Evolutionary conservation across 164 flowering plant genomes (phyloP), one percentile per base, ranked within the genome.

Genomic region (Liquidambar formosana): DNA sequence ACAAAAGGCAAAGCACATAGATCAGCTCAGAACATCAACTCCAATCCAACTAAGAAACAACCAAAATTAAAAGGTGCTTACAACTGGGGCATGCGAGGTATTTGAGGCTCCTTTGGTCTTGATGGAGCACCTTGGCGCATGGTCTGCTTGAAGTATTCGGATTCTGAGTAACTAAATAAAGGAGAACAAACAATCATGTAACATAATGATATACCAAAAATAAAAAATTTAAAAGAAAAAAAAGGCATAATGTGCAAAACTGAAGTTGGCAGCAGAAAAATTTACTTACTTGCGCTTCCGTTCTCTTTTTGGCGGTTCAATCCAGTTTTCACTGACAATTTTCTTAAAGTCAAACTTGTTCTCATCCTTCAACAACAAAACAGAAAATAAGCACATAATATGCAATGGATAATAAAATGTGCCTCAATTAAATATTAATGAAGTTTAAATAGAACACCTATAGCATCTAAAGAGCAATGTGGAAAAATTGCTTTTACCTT

Each of bases 71-170:
- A n/a, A 71, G 58, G 27, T 43, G 41, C 96, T 84, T 84, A 95
- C 99, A 96, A 70, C 75, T 93, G 99, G 19, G 99, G 99, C 99
- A 94, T 94, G 71, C 99, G 94, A 44, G 99, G 99, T 79, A 92
- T 89, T 62, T 95, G 81, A 64, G 97, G 97, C 75, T 94, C 99
- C 77, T 81, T 92, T 1, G 92, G 97, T 79, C 86, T 94, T 60
- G 94, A 78, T 48, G 90, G 97, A 70, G 85, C 97, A 71, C 97
- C 94, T 79, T 89, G 97, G 4, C 99, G 91, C 97, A 94, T 82
- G 58, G 99, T 91, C 86, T 94, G 99, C 88, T 94, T 94, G 71
- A 94, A 94, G 77, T 94, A 94, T 21, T 94, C 97, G 60, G 99
- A 88, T 63, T 91, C 97, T 16, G 94, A 91, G 72, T 91, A 91